Evolutionary conservation across 805 yeast genomes (phyloP), one percentile per base, ranked within the genome.

Genomic region (Blastobotrys mokoenaii): DNA sequence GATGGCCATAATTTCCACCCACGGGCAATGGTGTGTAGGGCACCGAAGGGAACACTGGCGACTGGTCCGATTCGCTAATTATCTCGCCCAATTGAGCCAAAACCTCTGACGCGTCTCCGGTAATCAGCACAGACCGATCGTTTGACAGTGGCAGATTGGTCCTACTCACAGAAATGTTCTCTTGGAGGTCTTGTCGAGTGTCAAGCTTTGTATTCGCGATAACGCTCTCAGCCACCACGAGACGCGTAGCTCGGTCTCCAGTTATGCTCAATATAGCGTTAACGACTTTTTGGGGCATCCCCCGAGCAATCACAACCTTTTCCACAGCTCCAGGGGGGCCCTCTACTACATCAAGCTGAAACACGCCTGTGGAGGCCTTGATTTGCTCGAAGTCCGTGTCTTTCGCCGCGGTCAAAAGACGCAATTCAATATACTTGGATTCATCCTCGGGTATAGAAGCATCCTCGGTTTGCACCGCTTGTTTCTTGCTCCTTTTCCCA

Each of bases 1-100:
- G 56, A 27, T 49, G 53, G 3, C 58, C 58, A 22, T 51, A 46
- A 6, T 46, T 42, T 1, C 58, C 58, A 1, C 46, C 42, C 2
- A 51, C 43, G 5, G 49, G 32, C 16, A 27, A n/a, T 10, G 58
- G 54, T 2, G 20, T 29, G 40, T 46, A 53, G 2, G 35, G 43
- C 7, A 45, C 47, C 0, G 48, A 15, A 15, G 44, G 39, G 30
- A 31, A 38, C 27, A 22, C 4, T 22, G n/a, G n/a, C n/a, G 27
- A 22, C 27, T 22, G 27, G 27, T 22, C 27, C 8, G 22, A 6
- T 11, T 22, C 27, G 27, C 27, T 8, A 22, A 22, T 5, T 4
- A 22, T 22, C 8, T 22, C 27, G 27, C 27, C 27, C 27, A 22
- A 22, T 22, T 22, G 27, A 8, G 27, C 27, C 4, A 22, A 8